Evolutionary conservation across 139 green algal genomes (phyloP), one percentile per base, ranked within the genome.

Genomic region (Chlorella ohadii): DNA sequence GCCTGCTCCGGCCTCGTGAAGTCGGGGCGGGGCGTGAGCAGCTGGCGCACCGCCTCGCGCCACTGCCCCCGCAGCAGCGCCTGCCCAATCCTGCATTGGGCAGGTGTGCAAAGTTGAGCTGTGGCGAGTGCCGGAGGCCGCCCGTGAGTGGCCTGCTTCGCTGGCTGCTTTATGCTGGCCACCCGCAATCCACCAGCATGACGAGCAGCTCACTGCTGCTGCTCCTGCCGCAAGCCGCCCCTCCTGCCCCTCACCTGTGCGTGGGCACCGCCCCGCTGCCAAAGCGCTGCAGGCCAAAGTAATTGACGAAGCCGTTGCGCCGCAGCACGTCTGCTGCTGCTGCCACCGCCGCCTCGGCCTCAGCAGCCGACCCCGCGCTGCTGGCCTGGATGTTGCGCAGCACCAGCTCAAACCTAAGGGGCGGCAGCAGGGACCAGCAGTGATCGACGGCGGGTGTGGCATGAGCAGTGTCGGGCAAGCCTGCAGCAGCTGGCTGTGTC

Each of bases 231-330:
- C 31, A 44, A n/a, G 34, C 66, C 28, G 20, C 66, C 66, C 12
- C 31, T 20, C 27, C 25, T 41, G 3, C 3, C 17, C 4, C 59
- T 25, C 38, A 88, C 82, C 63, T 84, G 87, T 99, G 96, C 0
- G 97, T 99, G 23, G 92, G 79, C 25, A 90, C 79, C 2, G 65
- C 82, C 19, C 92, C 92, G 1, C 71, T 94, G 71, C 97, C 97
- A 88, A 99, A 99, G 20, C 97, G 91, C 89, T 99, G 96, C 85
- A 98, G 88, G 0, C 96, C 96, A 85, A 94, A 99, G 85, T 99
- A 99, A 89, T 99, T 99, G 75, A 98, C 87, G 85, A 98, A 98
- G 55, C 96, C 96, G 1, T 55, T 78, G 2, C 41, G 44, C 0
- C 80, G 79, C 28, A 98, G 59, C 4, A 77, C 81, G 39, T 87